These are phyloP conservation scores for Aspergillus cristatus DNA, from an alignment of 495 filamentous ascomycete genomes.

Conservation along the genomic window DNA sequence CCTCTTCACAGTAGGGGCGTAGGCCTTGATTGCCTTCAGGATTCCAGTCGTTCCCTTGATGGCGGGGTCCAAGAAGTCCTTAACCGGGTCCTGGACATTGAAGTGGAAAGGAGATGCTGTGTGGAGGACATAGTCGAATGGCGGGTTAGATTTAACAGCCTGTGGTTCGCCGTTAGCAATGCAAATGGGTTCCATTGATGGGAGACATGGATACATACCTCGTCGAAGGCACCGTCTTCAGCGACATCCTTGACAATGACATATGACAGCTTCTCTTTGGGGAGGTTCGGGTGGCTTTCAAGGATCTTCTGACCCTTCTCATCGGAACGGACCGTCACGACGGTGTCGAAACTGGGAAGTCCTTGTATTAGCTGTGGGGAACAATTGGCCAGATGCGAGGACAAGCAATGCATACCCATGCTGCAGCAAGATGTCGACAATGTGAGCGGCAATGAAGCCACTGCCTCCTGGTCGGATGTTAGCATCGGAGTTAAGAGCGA, in stretches of 20 bases:
- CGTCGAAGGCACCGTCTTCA: slow-evolving; percentile 63
- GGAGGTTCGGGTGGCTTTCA: slow-evolving; percentile 49
- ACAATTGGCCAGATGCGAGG: not conserved
- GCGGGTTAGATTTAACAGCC: slow-evolving; percentile 59
- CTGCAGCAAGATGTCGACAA: slow-evolving; percentile 64
- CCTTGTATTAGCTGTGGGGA: not conserved
- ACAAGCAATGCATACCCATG: slow-evolving; percentile 32
- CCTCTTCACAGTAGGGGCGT: slow-evolving; percentile 67
- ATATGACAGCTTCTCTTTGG: slow-evolving; percentile 60
- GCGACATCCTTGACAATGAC: slow-evolving; percentile 80
- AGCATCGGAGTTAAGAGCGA: slow-evolving; percentile 2
- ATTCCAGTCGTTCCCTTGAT: slow-evolving; percentile 78
- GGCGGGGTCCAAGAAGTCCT: slow-evolving; percentile 75
- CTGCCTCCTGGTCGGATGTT: slow-evolving; percentile 40
- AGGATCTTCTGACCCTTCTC: slow-evolving; percentile 72
- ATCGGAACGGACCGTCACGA: slow-evolving; percentile 74
- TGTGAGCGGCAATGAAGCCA: slow-evolving; percentile 72
- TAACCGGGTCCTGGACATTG: slow-evolving; percentile 60
- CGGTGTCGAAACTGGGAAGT: slow-evolving; percentile 57
- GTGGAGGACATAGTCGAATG: slow-evolving; percentile 79
- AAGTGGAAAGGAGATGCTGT: slow-evolving; percentile 83
- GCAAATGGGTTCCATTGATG: too few species aligned
- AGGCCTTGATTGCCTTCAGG: slow-evolving; percentile 62
- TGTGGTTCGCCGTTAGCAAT: slow-evolving; percentile 4
- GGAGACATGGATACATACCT: slow-evolving; percentile 36